Conservation (phyloP, 306 rosid species). For the Cucumis melo region DNA sequence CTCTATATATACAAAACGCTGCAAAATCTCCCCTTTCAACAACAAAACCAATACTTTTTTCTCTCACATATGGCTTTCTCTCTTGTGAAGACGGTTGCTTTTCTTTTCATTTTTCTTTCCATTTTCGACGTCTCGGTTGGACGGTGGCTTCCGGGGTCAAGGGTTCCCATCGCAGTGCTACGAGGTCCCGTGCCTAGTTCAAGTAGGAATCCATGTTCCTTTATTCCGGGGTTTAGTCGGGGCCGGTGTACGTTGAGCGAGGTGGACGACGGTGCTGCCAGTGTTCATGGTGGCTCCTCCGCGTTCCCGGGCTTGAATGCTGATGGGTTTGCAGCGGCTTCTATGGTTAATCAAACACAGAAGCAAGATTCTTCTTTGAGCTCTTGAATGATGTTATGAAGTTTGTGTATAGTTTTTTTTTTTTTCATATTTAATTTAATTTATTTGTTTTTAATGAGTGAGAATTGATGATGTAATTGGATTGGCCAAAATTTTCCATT, state of each 20-base stretch:
- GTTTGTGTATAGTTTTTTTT: not conserved
- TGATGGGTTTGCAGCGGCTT: not conserved
- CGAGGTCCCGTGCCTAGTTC: not conserved
- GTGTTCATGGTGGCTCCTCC: not conserved
- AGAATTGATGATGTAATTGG: not conserved
- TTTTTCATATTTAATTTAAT: not conserved
- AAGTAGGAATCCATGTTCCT: not conserved
- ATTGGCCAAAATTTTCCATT: not conserved
- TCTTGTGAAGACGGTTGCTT: not conserved
- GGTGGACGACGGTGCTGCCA: not conserved
- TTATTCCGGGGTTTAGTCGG: not conserved
- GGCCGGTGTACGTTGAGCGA: conserved; percentile 4
- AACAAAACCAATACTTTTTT: not conserved
- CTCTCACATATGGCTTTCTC: not conserved
- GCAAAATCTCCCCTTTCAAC: not conserved
- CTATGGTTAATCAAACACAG: not conserved
- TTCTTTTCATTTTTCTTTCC: not conserved
- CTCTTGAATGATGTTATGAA: not conserved
- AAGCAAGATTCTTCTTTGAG: not conserved
- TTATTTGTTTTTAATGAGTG: not conserved
- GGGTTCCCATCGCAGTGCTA: not conserved
- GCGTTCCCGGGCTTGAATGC: not conserved
- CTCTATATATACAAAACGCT: not conserved
- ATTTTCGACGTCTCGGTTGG: not conserved
- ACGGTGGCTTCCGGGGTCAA: not conserved